Evolutionary conservation across 2,329 filamentous ascomycete species (phyloP).

Genomic region (Cordyceps cateniannulata): DNA sequence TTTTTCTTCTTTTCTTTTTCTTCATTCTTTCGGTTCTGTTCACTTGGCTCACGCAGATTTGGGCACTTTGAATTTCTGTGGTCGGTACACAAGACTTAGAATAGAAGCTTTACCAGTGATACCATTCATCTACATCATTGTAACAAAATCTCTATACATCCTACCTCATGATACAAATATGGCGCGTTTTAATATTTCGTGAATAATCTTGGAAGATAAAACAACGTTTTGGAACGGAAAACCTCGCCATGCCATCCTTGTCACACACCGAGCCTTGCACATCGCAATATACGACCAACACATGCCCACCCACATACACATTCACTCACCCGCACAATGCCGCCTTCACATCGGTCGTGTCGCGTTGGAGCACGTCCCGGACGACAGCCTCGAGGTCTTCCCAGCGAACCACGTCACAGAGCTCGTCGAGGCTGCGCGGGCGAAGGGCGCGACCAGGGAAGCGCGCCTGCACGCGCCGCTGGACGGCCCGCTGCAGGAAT

Average conservation of each 20-base stretch:
- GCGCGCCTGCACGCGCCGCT: slow-evolving; percentile 18
- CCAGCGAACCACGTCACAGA: slow-evolving; percentile 27
- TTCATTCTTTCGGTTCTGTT: not conserved
- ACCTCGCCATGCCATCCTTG: not conserved
- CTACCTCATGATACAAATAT: not conserved
- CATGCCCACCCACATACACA: not conserved
- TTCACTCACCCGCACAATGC: slow-evolving; percentile 17
- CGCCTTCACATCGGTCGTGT: slow-evolving; percentile 15
- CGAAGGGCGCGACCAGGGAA: slow-evolving; percentile 3
- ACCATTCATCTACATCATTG: not conserved
- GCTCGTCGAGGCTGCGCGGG: slow-evolving; percentile 26
- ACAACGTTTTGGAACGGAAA: not conserved
- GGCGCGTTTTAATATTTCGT: not conserved
- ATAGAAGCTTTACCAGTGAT: not conserved
- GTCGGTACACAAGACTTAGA: not conserved
- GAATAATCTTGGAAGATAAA: not conserved
- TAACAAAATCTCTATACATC: not conserved
- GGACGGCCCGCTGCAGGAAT: slow-evolving; percentile 27
- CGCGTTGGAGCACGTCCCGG: slow-evolving; percentile 23
- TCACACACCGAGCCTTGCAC: too few species aligned
- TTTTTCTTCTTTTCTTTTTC: not conserved
- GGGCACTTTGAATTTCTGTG: not conserved
- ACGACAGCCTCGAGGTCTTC: slow-evolving; percentile 28
- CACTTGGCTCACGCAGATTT: not conserved
- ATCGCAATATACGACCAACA: not conserved